These are phyloP conservation scores for Erucastrum elatum DNA, from an alignment of 345 rosid species.

Conservation along the genomic window DNA sequence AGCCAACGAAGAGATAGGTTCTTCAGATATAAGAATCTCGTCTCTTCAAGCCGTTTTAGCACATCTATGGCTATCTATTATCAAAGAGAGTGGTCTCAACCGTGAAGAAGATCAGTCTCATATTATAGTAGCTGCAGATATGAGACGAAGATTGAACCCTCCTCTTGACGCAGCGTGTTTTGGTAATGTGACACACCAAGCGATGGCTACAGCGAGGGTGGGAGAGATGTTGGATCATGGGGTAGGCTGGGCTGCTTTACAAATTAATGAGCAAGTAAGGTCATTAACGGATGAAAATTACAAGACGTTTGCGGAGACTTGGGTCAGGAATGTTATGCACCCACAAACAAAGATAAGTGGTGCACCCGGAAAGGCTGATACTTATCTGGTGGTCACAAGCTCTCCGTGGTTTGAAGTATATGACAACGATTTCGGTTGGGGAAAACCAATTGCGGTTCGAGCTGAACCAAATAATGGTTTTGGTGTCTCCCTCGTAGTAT, in stretches of 20 bases:
- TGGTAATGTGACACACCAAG: conserved; percentile 33
- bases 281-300: not conserved
- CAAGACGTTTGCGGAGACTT: not conserved
- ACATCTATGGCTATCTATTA: conserved; percentile 42
- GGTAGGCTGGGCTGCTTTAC: not conserved
- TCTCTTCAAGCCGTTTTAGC: conserved; percentile 50
- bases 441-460: not conserved
- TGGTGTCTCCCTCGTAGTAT: conserved; percentile 8
- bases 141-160: conserved; percentile 36
- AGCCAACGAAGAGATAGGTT: conserved; percentile 35
- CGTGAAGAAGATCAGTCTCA: conserved; percentile 3
- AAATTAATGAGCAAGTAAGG: not conserved
- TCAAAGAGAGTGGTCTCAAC: not conserved
- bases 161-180: conserved; percentile 40
- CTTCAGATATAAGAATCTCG: conserved; percentile 22
- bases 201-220: not conserved
- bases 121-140: not conserved
- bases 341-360: not conserved
- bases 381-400: conserved; percentile 8
- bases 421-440: conserved; percentile 13
- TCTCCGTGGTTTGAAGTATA: conserved; percentile 41
- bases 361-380: not conserved
- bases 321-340: conserved; percentile 5
- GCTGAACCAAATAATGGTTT: conserved; percentile 15
- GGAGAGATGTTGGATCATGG: not conserved